These are phyloP conservation scores for Boletellus ananas DNA, from an alignment of 768 basidiomycete genomes.

Conservation along the genomic window DNA sequence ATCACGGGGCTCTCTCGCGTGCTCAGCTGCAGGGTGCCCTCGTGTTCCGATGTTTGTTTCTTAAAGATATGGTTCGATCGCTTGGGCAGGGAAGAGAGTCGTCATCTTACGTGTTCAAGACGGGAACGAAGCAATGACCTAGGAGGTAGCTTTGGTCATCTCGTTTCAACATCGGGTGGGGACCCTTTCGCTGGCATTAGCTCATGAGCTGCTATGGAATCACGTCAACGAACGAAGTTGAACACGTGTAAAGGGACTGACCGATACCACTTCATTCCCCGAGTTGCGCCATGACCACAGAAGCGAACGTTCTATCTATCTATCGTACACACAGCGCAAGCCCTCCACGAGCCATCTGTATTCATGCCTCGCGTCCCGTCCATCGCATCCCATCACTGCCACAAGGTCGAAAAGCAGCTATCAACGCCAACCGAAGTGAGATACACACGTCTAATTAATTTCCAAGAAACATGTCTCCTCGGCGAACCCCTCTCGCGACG, in stretches of 20 bases:
- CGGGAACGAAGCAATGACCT: neutral
- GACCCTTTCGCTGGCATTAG: neutral
- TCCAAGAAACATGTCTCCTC: slow-evolving; percentile 26
- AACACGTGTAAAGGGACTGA: slow-evolving; percentile 21
- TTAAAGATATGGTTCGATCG: slow-evolving; percentile 8
- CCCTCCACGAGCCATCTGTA: slow-evolving; percentile 1
- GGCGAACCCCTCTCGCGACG: slow-evolving; percentile 18
- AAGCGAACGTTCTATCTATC: slow-evolving; percentile 15
- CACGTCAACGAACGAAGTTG: slow-evolving; percentile 5
- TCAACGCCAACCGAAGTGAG: slow-evolving; percentile 12
- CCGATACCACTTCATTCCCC: slow-evolving; percentile 4
- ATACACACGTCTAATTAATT: slow-evolving; percentile 24
- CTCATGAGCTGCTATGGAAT: slow-evolving; percentile 6
- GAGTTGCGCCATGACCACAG: slow-evolving; percentile 7
- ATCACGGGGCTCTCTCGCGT: slow-evolving; percentile 24
- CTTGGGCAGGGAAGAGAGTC: neutral
- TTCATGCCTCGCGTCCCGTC: slow-evolving; percentile 1
- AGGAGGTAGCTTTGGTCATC: neutral
- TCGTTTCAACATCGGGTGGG: neutral
- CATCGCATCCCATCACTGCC: neutral
- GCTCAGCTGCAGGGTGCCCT: slow-evolving; percentile 22
- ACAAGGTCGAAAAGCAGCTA: slow-evolving; percentile 2
- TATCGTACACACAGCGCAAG: slow-evolving; percentile 12
- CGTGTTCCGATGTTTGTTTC: slow-evolving; percentile 16
- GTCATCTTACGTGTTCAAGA: slow-evolving; percentile 19